phyloP scores from a whole-genome alignment of 768 basidiomycete genomes.

The Thelephora aurantiotincta region DNA sequence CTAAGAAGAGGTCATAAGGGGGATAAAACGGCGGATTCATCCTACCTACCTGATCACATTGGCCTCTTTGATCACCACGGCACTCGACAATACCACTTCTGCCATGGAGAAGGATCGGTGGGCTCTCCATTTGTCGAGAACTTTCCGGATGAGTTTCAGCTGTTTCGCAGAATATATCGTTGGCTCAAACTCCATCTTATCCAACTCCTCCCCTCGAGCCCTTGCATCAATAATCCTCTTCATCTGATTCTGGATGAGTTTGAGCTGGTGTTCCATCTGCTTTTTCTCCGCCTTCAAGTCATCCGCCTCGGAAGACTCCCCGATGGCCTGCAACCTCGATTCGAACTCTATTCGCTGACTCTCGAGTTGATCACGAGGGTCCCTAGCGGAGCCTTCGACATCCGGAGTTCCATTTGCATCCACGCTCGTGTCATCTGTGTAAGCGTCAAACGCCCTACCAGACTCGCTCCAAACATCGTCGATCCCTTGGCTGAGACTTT shows the following conservation, averaged over 20 bases:
- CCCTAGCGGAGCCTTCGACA: slow-evolving; percentile 46
- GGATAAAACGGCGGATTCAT: slow-evolving; percentile 5
- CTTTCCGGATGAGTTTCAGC: slow-evolving; percentile 68
- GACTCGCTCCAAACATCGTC: slow-evolving; percentile 87
- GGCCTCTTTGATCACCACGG: slow-evolving; percentile 84
- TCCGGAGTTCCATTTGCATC: slow-evolving; percentile 59
- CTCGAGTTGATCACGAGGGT: slow-evolving; percentile 60
- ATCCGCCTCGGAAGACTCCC: slow-evolving; percentile 66
- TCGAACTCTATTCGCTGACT: slow-evolving; percentile 33
- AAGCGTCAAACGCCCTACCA: slow-evolving; percentile 65
- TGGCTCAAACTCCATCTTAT: slow-evolving; percentile 56
- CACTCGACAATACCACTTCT: slow-evolving; percentile 72
- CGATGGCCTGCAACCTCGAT: slow-evolving; percentile 42
- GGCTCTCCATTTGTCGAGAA: slow-evolving; percentile 74
- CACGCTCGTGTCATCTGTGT: slow-evolving; percentile 81
- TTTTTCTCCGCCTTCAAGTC: slow-evolving; percentile 84
- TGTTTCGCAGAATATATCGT: slow-evolving; percentile 74
- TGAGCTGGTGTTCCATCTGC: slow-evolving; percentile 84
- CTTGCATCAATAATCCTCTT: slow-evolving; percentile 65
- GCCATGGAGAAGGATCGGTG: slow-evolving; percentile 87
- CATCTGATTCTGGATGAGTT: slow-evolving; percentile 70
- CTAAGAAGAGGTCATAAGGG: slow-evolving; percentile 22
- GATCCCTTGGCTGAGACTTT: no score
- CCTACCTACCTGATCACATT: slow-evolving; percentile 84
- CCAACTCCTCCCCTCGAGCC: slow-evolving; percentile 64